Conservation (phyloP, 805 yeast species). For the Ascoidea asiatica region DNA sequence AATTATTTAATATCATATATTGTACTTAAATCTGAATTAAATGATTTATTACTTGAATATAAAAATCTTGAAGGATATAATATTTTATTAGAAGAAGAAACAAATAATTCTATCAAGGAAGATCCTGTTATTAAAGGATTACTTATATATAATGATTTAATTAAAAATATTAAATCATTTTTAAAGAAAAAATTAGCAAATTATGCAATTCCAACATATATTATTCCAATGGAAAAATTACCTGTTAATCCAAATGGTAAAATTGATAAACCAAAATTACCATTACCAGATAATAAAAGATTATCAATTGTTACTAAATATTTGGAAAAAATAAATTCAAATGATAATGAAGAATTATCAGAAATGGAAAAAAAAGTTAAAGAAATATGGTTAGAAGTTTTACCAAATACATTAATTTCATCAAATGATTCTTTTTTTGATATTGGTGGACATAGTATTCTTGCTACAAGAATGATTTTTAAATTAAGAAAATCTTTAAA, state of each 20-base stretch:
- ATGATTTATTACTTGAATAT: slow-evolving; percentile 28
- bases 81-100: slow-evolving; percentile 26
- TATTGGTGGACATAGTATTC: slow-evolving; percentile 93
- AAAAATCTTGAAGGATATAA: slow-evolving; percentile 7
- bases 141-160: slow-evolving; percentile 59
- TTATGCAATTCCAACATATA: slow-evolving; percentile 85
- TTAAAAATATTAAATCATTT: slow-evolving; percentile 69
- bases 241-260: slow-evolving; percentile 98
- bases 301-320: slow-evolving; percentile 59
- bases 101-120: slow-evolving; percentile 24
- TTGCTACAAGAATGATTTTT: slow-evolving; percentile 95
- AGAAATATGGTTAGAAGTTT: slow-evolving; percentile 73
- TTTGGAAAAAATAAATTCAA: slow-evolving; percentile 15
- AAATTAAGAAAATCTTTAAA: slow-evolving; percentile 68
- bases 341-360: slow-evolving; percentile 41
- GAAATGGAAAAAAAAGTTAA: slow-evolving; percentile 54
- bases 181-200: slow-evolving; percentile 82
- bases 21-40: slow-evolving; percentile 61
- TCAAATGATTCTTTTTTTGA: slow-evolving; percentile 89
- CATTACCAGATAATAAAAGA: slow-evolving; percentile 87
- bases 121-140: slow-evolving; percentile 72
- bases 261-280: slow-evolving; percentile 92
- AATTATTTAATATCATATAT: slow-evolving; percentile 83
- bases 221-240: slow-evolving; percentile 73
- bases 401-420: slow-evolving; percentile 76